Evolutionary conservation across 768 basidiomycete genomes (phyloP).

Genomic region (Tylopilus rubrobrunneus): DNA sequence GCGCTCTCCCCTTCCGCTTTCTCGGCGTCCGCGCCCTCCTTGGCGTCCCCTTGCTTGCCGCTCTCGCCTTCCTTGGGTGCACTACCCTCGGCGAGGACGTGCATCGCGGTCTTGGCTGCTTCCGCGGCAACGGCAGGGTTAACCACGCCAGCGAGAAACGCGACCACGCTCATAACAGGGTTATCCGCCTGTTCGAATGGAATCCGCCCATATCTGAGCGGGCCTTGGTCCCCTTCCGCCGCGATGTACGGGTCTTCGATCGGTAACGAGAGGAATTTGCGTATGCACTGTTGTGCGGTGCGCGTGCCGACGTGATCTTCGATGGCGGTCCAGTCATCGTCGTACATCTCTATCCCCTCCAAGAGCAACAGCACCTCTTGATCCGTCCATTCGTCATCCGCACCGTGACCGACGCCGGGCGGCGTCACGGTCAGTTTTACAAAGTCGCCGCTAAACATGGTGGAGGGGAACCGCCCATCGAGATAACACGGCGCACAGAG

Average conservation of each 20-base stretch:
- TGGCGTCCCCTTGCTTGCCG: constrained; percentile 23
- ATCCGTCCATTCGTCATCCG: constrained; percentile 80
- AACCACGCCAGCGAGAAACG: constrained; percentile 92
- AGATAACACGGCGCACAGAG: constrained; percentile 92
- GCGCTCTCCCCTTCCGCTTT: constrained; percentile 43
- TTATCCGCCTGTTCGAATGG: constrained; percentile 96
- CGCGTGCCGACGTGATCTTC: constrained; percentile 92
- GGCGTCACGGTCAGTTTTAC: constrained; percentile 64
- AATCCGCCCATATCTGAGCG: constrained; percentile 69
- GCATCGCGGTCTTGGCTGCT: constrained; percentile 87
- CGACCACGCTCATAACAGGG: constrained; percentile 97
- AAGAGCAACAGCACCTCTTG: constrained; percentile 84
- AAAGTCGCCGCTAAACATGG: constrained; percentile 97
- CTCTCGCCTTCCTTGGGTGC: constrained; percentile 36
- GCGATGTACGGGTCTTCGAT: constrained; percentile 94
- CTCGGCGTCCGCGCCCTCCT: constrained; percentile 31
- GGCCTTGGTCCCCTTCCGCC: constrained; percentile 70
- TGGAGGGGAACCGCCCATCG: constrained; percentile 93
- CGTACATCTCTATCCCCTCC: constrained; percentile 98
- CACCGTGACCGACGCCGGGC: constrained; percentile 33
- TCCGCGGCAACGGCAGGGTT: constrained; percentile 88
- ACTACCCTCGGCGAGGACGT: constrained; percentile 67
- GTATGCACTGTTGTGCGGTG: constrained; percentile 91
- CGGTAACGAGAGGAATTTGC: constrained; percentile 91
- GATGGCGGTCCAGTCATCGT: constrained; percentile 93